Evolutionary conservation across 768 basidiomycete species (phyloP).

Genomic region (Kwoniella mangroviensis): DNA sequence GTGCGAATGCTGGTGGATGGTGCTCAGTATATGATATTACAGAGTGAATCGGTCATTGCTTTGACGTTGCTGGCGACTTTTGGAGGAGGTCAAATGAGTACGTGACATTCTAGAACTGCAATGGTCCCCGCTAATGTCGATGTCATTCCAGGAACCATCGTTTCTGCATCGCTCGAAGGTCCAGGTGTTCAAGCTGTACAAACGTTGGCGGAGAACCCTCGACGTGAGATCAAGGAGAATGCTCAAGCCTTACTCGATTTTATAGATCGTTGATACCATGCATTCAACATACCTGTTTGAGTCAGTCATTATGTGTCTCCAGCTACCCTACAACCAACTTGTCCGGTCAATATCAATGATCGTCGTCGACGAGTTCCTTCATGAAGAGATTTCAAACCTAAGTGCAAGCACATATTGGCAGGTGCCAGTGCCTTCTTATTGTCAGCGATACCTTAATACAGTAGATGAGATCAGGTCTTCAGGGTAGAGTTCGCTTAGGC

Average conservation of each 20-base stretch:
- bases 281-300: neutral
- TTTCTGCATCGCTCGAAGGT: neutral
- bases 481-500: too few relatives aligned
- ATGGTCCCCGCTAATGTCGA: neutral
- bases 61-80: slow-evolving; percentile 71
- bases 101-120: neutral
- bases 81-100: slow-evolving; percentile 1
- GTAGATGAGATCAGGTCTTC: too few relatives aligned
- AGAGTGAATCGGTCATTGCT: slow-evolving; percentile 87
- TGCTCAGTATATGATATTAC: slow-evolving; percentile 77
- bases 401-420: too few relatives aligned
- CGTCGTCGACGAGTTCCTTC: too few relatives aligned
- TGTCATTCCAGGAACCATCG: neutral
- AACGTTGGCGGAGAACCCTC: neutral
- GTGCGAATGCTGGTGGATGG: slow-evolving; percentile 75
- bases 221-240: slow-evolving; percentile 4
- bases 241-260: neutral
- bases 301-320: too few relatives aligned
- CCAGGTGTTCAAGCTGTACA: neutral
- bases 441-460: too few relatives aligned
- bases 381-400: too few relatives aligned
- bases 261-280: neutral
- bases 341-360: too few relatives aligned
- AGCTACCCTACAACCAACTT: too few relatives aligned
- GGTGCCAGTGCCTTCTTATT: too few relatives aligned